Evolutionary conservation across 805 yeast genomes (phyloP).

Genomic region (Metschnikowia similis): DNA sequence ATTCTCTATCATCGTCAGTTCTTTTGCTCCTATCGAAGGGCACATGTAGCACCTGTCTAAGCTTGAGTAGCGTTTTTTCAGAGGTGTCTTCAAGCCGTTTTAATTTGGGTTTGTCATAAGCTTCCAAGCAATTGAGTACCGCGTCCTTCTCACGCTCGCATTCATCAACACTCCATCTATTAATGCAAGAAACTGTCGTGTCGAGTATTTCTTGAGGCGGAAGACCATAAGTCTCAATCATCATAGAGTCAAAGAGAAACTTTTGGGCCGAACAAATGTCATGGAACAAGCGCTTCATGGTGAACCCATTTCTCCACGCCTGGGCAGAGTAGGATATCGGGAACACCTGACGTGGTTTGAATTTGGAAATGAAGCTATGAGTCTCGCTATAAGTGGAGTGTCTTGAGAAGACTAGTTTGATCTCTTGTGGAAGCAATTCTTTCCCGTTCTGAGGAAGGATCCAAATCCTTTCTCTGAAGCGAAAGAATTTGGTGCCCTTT

Average conservation of each 20-base stretch:
- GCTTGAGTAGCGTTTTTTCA: constrained; percentile 7
- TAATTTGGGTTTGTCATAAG: neutral
- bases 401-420: constrained; percentile 40
- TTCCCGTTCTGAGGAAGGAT: constrained; percentile 23
- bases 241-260: constrained; percentile 11
- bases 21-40: constrained; percentile 11
- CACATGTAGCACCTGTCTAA: constrained; percentile 13
- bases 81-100: neutral
- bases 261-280: constrained; percentile 7
- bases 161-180: constrained; percentile 31
- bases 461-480: constrained; percentile 25
- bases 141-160: constrained; percentile 27
- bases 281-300: constrained; percentile 40
- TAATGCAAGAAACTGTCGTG: constrained; percentile 18
- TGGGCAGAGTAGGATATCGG: constrained; percentile 36
- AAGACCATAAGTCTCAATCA: constrained; percentile 3
- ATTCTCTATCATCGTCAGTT: constrained; percentile 11
- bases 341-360: constrained; percentile 39
- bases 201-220: constrained; percentile 2
- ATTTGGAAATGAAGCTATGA: constrained; percentile 27
- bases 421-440: constrained; percentile 30
- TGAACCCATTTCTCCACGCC: constrained; percentile 37
- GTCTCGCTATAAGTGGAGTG: constrained; percentile 46
- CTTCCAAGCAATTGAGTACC: constrained; percentile 8
- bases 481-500: constrained; percentile 20